Evolutionary conservation across 306 rosid species (phyloP), one percentile per base, ranked within the genome.

Genomic region (Trifolium pratense): DNA sequence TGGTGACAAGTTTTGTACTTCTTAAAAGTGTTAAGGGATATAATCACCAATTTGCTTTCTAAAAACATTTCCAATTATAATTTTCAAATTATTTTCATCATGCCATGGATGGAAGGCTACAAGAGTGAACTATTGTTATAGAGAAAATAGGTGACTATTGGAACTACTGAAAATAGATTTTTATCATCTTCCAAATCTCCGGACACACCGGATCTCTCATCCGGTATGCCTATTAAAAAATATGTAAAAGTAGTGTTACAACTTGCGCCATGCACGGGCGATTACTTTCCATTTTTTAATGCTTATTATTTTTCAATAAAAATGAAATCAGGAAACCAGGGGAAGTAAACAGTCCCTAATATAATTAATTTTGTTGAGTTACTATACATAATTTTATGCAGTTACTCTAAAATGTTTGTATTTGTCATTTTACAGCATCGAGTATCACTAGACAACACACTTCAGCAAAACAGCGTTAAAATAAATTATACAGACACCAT

Each of bases 401-500:
- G 51, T 15, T 26, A 37, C 16, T 26, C 0, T 36, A 56, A 79
- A 49, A 16, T 5, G 46, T 17, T 23, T 1, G 12, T 6, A 15
- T 57, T 39, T 67, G 45, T 32, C 67, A 32, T n/a, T 52, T 12
- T 32, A 10, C 43, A 8, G 48, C 13, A 70, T 16, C 16, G 53
- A 40, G 49, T 75, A 56, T 64, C 6, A 39, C 60, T 69, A 17
- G 32, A 43, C 21, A 70, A 64, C 23, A 67, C 13, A 23, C 57
- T 29, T 55, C 65, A 18, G 57, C 16, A 39, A 31, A 62, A 32
- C 74, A 26, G 29, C 4, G 32, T 42, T 61, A 46, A 48, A 15
- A 29, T 31, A 18, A 51, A 61, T 9, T 32, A 32, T 34, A 59
- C 17, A 6, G 36, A 15, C 59, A 11, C 17, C 25, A 68, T 71